Conservation (phyloP, 495 filamentous ascomycete genomes). For the Astrothelium macrocarpum region DNA sequence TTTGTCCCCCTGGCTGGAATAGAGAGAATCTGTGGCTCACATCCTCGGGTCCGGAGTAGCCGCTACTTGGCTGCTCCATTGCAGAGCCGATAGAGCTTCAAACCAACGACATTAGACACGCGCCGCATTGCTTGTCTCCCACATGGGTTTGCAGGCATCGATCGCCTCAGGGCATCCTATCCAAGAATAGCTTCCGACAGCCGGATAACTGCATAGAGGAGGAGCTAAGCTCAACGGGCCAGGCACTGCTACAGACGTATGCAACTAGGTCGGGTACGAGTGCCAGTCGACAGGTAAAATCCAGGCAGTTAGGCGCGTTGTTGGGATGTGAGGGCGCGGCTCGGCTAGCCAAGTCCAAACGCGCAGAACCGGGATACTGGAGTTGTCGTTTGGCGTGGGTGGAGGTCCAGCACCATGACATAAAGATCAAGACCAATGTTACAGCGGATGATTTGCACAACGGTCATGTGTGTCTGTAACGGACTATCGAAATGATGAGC, state of each 20-base stretch:
- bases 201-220: neutral
- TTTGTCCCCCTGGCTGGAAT: conserved; percentile 5
- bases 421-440: neutral
- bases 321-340: neutral
- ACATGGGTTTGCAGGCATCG: neutral
- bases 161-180: neutral
- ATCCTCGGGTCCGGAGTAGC: conserved; percentile 3
- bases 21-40: neutral
- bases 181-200: conserved; percentile 8
- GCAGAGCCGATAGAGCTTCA: conserved; percentile 4
- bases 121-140: neutral
- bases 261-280: neutral
- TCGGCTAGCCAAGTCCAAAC: neutral
- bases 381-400: neutral
- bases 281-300: neutral
- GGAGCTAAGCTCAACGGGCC: neutral
- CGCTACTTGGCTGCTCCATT: neutral
- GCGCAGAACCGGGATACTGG: conserved; percentile 1
- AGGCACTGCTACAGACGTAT: neutral
- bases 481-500: conserved; percentile 1
- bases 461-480: neutral
- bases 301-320: neutral
- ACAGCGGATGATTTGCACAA: neutral
- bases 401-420: neutral
- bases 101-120: neutral